Evolutionary conservation across 805 yeast species (phyloP).

Genomic region (Pichia exigua): DNA sequence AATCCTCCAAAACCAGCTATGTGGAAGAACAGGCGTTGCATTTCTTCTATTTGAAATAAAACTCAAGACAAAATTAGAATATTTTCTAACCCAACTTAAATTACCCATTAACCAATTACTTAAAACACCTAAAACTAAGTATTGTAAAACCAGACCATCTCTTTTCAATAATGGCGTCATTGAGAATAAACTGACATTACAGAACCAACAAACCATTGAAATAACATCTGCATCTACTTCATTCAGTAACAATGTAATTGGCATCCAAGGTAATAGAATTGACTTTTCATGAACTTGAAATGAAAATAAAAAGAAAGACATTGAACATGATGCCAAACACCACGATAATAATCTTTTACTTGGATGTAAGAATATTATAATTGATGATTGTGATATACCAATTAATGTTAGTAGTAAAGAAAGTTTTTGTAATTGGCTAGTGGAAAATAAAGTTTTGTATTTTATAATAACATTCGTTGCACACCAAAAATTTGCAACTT

Average conservation of each 20-base stretch:
- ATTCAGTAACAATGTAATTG: conserved; percentile 61
- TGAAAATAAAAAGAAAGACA: conserved; percentile 84
- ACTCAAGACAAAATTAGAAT: conserved; percentile 14
- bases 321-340: conserved; percentile 74
- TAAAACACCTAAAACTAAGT: conserved; percentile 47
- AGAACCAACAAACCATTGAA: conserved; percentile 81
- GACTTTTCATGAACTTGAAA: conserved; percentile 97
- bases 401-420: conserved; percentile 48
- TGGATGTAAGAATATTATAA: conserved; percentile 44
- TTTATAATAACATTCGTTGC: conserved; percentile 76
- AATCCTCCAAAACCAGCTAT: conserved; percentile 39
- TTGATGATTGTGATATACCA: conserved; percentile 50
- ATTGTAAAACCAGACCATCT: conserved; percentile 71
- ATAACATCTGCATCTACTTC: conserved; percentile 49
- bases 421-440: conserved; percentile 48
- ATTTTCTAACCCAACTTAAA: conserved; percentile 44
- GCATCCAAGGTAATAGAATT: conserved; percentile 79
- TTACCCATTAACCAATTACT: conserved; percentile 79
- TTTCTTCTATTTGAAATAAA: conserved; percentile 20
- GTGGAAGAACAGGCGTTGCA: conserved; percentile 38
- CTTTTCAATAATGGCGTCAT: conserved; percentile 78
- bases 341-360: conserved; percentile 47
- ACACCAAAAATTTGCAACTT: conserved; percentile 97
- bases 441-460: conserved; percentile 48
- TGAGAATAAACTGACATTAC: conserved; percentile 76